These are phyloP conservation scores for Yarrowia sp. DNA, from an alignment of 805 yeast species.

Conservation along the genomic window DNA sequence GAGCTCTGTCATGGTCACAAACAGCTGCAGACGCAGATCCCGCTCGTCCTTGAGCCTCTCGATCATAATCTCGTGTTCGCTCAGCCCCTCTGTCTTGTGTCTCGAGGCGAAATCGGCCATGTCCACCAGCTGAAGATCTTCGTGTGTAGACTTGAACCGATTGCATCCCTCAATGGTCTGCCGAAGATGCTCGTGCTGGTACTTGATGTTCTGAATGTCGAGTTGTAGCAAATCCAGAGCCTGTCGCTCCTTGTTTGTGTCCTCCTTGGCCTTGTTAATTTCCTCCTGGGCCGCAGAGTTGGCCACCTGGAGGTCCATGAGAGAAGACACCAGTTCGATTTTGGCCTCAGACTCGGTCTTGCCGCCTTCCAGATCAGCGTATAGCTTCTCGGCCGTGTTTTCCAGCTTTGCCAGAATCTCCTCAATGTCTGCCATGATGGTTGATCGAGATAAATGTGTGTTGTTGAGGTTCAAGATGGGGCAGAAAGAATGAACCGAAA, in stretches of 20 bases:
- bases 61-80: constrained; percentile 28
- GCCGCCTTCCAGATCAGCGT: neutral
- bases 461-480: too few species aligned
- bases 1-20: constrained; percentile 28
- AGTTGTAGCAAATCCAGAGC: constrained; percentile 30
- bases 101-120: neutral
- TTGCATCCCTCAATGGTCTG: constrained; percentile 31
- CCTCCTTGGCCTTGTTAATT: constrained; percentile 29
- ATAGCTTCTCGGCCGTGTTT: neutral
- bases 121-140: constrained; percentile 17
- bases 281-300: constrained; percentile 30
- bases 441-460: neutral
- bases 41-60: constrained; percentile 34
- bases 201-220: constrained; percentile 32
- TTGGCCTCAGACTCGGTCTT: neutral
- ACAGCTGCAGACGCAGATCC: constrained; percentile 30
- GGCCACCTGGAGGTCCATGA: constrained; percentile 28
- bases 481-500: too few species aligned
- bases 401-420: neutral
- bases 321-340: constrained; percentile 19
- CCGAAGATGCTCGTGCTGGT: constrained; percentile 32
- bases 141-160: constrained; percentile 24
- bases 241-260: constrained; percentile 27
- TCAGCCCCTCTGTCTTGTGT: constrained; percentile 25
- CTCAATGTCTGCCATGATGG: neutral